phyloP scores from a whole-genome alignment of 495 filamentous ascomycete genomes.

The Tetracladium setigerum region DNA sequence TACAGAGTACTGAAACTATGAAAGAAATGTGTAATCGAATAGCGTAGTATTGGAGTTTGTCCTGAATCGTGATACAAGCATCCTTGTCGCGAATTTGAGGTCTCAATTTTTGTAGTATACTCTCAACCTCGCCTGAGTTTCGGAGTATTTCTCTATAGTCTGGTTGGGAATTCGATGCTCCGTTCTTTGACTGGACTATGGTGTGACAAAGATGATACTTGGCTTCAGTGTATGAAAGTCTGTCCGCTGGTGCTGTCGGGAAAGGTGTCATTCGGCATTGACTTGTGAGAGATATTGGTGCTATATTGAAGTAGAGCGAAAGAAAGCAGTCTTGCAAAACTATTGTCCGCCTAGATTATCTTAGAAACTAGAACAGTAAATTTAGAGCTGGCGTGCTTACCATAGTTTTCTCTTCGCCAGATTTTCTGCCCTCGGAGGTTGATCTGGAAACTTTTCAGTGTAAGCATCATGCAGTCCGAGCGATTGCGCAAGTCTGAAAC shows the following conservation, averaged over 20 bases:
- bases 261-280: constrained; percentile 19
- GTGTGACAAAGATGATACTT: constrained; percentile 41
- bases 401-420: constrained; percentile 31
- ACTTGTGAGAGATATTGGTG: background rate
- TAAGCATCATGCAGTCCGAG: constrained; percentile 37
- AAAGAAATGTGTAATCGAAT: constrained; percentile 42
- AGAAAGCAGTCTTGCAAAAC: constrained; percentile 45
- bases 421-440: too few species aligned
- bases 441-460: constrained; percentile 18
- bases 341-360: constrained; percentile 37
- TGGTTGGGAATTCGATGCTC: constrained; percentile 31
- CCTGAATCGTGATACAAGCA: constrained; percentile 40
- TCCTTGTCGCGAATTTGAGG: constrained; percentile 38
- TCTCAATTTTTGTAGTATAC: constrained; percentile 31
- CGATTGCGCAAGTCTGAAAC: constrained; percentile 41
- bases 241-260: constrained; percentile 25
- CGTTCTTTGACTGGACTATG: constrained; percentile 37
- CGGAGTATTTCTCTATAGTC: constrained; percentile 36
- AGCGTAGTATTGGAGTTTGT: constrained; percentile 42
- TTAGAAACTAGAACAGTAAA: background rate
- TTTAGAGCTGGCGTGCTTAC: constrained; percentile 14
- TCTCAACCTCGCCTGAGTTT: constrained; percentile 35
- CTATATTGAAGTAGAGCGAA: constrained; percentile 42
- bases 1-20: constrained; percentile 42
- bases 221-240: constrained; percentile 39